A percentile compares a stretch with the other conserved stretches of the same genome.
These are phyloP conservation scores for Oryza nivara DNA, from an alignment of 176 grass and related monocot genomes.

Conservation along the genomic window DNA sequence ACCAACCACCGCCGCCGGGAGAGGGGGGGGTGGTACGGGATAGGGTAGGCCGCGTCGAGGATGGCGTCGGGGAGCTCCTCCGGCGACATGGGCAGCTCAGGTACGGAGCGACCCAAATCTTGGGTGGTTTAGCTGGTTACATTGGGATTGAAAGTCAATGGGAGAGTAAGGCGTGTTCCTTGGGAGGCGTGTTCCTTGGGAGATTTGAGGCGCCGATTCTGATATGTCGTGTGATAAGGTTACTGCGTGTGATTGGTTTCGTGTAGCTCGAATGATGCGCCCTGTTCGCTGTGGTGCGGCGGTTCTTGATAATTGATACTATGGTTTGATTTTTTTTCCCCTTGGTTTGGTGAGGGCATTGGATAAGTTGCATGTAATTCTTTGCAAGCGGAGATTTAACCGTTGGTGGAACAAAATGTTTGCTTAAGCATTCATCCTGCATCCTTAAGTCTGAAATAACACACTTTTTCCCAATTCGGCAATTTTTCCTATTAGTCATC, in stretches of 20 bases:
- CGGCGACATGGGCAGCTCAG: constrained; percentile 23
- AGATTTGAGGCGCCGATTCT: not conserved
- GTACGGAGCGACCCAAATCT: constrained; percentile 20
- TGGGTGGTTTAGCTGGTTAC: constrained; percentile 27
- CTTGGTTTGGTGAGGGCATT: not conserved
- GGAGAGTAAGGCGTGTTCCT: not conserved
- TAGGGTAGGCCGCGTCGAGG: not conserved
- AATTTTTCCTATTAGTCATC: not conserved
- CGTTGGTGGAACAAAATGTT: not conserved
- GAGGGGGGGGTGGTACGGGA: not conserved
- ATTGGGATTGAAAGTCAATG: not conserved
- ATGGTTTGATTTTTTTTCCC: not conserved
- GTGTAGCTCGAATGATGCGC: not conserved
- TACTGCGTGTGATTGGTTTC: not conserved
- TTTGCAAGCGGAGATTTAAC: not conserved
- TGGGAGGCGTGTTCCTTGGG: not conserved
- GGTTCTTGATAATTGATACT: not conserved
- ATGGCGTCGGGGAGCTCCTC: constrained; percentile 47
- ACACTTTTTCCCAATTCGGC: not conserved
- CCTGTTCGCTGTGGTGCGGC: not conserved
- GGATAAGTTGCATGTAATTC: not conserved
- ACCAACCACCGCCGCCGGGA: not conserved
- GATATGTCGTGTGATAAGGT: not conserved
- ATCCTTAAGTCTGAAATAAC: not conserved
- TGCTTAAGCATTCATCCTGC: not conserved